Base-by-base conservation (phyloP, 1,284 basidiomycete genomes). In the Rhodofomes roseus region DNA sequence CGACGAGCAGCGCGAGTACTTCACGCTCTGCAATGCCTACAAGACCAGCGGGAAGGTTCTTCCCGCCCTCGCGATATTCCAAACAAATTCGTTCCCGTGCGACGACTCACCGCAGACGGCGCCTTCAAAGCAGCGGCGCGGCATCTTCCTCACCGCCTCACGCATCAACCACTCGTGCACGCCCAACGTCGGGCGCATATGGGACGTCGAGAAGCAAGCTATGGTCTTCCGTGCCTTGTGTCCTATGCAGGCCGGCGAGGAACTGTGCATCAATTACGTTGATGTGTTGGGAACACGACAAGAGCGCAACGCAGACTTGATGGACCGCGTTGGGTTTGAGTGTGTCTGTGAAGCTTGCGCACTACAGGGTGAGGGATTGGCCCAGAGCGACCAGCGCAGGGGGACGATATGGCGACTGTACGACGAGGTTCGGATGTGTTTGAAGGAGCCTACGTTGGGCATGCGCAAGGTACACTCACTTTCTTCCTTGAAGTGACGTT, bases 191-290 rank as follows among this genome's bases (percentile, higher is more conserved):
- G 56, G 48, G 23, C 64, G 63, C 22, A 53, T 48, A 23, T 70
- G 68, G 67, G 64, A 68, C 50, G 36, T 59, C 18, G 55, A 23
- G 18, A 46, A 56, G 43, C 60, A 65, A 41, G 59, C 57, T 37
- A 63, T 68, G 62, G 37, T 55, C 22, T 68, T 70, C 58, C 65
- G 65, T 25, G 62, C 65, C 40, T 54, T 69, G 39, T 59, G 75
- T 20, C 77, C 77, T 54, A 66, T 86, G 31, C 62, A 65, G n/a
- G 63, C 66, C 9, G 84, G 79, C 14, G 83, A 86, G 59, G 85
- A 87, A 61, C 69, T 87, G 40, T 85, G 82, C 66, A 83, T 81
- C 62, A 81, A 76, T 60, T 87, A 87, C 64, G 75, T 81, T 52
- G 79, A 84, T 60, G 66, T 77, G 6, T 70, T 79, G 25, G 77